Base-by-base conservation (phyloP, 2,329 filamentous ascomycete species). In the Ophiosphaerella herpotricha region DNA sequence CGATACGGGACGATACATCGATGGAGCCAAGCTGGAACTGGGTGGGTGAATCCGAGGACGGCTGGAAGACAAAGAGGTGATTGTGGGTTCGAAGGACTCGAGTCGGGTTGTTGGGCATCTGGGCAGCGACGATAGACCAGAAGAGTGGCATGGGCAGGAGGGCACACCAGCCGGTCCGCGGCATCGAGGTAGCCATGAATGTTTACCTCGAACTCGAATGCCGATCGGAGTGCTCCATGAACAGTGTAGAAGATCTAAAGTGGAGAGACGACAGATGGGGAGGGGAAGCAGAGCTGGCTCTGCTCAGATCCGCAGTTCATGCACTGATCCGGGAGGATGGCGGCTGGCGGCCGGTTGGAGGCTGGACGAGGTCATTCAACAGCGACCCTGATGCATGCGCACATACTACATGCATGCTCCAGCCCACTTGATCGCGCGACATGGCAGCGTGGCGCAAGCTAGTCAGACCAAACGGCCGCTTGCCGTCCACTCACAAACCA, bases 41-140 rank as follows among this genome's bases (percentile, higher is more conserved):
- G 11, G 71, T 70, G 63, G 69, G 78, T 62, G 67, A 77, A 40
- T 63, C 48, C 33, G 78, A 74, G 29, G 74, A 76, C 11, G 87
- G 82, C 31, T 80, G 77, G 62, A 96, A 85, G 57, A 93, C 80
- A 71, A 94, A 96, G 51, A 85, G 85, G 29, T 83, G 68, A 14
- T 83, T 78, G 53, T 73, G 70, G 45, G 76, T 75, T 39, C 85
- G 79, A 50, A 93, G 81, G 44, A 95, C 81, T 26, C 83, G 85
- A 0, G 91, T 91, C 2, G 90, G 88, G 47, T 86, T 85, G 76
- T 95, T 96, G 23, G 90, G 91, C 44, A 91, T 80, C 41, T 77
- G 71, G 35, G 76, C 74, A n/a, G 44, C 42, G 43, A 54, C 50
- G 43, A 50, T 35, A 49, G 52, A 43, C 32, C 50, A 13, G 32